Conservation (phyloP, 2,329 filamentous ascomycete genomes). For the Calycina herbarum region DNA sequence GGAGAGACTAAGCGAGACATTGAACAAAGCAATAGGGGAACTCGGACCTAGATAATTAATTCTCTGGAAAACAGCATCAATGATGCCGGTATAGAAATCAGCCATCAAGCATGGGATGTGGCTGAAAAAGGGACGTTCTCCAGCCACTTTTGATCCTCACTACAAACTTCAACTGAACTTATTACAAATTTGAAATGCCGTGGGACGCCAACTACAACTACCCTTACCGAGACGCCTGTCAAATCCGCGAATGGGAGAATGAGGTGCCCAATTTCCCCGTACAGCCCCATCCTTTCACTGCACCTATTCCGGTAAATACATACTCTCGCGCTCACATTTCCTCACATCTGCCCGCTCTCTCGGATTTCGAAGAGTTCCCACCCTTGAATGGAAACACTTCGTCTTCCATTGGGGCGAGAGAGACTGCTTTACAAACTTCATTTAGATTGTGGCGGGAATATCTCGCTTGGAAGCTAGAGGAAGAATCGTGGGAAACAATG, state of each 20-base stretch:
- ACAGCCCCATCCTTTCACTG: background rate
- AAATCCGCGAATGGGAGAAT: background rate
- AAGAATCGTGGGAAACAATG: background rate
- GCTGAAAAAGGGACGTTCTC: too few species aligned
- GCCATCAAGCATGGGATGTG: too few species aligned
- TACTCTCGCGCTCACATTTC: background rate
- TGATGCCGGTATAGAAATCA: too few species aligned
- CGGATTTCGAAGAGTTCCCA: background rate
- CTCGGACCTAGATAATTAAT: background rate
- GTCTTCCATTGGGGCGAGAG: background rate
- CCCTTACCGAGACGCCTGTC: background rate
- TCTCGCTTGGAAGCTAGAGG: background rate
- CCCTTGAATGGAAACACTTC: too few species aligned
- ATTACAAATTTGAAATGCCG: background rate
- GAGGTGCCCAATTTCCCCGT: background rate
- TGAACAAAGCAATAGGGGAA: background rate
- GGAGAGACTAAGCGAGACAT: background rate
- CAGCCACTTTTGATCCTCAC: too few species aligned
- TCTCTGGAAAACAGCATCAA: background rate
- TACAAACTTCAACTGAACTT: too few species aligned
- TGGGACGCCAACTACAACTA: background rate
- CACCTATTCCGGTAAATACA: background rate
- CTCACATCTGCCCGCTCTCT: background rate
- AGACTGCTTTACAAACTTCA: constrained; percentile 1
- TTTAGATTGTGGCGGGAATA: background rate